These are phyloP conservation scores for Zymoseptoria ardabiliae DNA, from an alignment of 2,329 filamentous ascomycete species.

Conservation along the genomic window DNA sequence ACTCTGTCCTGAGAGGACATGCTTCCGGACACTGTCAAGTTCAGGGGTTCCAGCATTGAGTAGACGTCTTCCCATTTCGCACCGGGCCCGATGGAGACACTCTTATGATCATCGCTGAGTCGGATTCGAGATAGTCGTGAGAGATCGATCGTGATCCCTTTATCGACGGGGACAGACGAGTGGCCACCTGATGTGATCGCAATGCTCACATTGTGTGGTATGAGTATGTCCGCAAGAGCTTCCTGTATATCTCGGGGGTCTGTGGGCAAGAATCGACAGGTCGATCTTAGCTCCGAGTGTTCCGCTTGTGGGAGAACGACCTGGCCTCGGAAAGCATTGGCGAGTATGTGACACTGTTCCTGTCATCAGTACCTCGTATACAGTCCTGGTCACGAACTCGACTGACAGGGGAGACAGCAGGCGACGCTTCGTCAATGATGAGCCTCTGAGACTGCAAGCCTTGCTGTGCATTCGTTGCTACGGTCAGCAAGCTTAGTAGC, in stretches of 20 bases:
- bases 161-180: slow-evolving; percentile 14
- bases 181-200: slow-evolving; percentile 24
- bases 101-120: slow-evolving; percentile 12
- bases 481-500: background rate
- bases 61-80: slow-evolving; percentile 41
- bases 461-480: background rate
- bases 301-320: slow-evolving; percentile 5
- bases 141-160: slow-evolving; percentile 25
- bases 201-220: slow-evolving; percentile 16
- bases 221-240: slow-evolving; percentile 14
- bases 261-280: slow-evolving; percentile 14
- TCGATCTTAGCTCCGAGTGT: slow-evolving; percentile 6
- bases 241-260: slow-evolving; percentile 12
- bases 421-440: background rate
- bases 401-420: background rate
- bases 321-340: slow-evolving; percentile 6
- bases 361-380: background rate
- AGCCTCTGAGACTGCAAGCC: no score
- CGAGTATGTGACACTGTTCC: slow-evolving; percentile 9
- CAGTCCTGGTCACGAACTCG: background rate
- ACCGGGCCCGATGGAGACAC: slow-evolving; percentile 36
- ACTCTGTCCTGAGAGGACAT: slow-evolving; percentile 40
- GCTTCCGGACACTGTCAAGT: slow-evolving; percentile 39
- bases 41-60: slow-evolving; percentile 31
- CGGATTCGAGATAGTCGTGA: slow-evolving; percentile 12